Conservation (phyloP, 1,139 yeast genomes). For the Saccharomyces hybrid region DNA sequence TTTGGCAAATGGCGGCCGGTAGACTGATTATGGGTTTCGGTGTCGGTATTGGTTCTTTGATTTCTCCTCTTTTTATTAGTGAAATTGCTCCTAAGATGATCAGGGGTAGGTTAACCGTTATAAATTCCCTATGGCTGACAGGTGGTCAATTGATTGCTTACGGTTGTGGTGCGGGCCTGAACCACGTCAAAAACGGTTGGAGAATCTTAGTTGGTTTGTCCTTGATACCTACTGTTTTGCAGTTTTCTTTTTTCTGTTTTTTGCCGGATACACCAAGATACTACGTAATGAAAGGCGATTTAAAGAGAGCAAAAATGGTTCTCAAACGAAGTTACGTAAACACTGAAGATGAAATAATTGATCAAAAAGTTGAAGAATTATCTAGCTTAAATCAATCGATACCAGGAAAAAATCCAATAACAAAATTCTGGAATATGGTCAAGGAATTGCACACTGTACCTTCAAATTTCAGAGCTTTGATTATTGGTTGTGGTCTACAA, state of each 20-base stretch:
- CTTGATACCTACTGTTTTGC: constrained; percentile 77
- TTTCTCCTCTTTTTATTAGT: constrained; percentile 83
- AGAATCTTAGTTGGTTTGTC: constrained; percentile 85
- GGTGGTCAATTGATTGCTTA: constrained; percentile 91
- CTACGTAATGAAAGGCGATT: constrained; percentile 61
- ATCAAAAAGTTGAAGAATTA: constrained; percentile 54
- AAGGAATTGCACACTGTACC: constrained; percentile 66
- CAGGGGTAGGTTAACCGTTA: constrained; percentile 73
- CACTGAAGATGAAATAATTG: constrained; percentile 50
- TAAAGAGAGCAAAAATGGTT: constrained; percentile 60
- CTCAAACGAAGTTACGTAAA: constrained; percentile 50
- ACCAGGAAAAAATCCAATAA: constrained; percentile 49
- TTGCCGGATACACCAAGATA: constrained; percentile 94
- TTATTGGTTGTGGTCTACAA: constrained; percentile 86
- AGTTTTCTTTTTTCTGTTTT: constrained; percentile 68
- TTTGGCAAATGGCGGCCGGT: constrained; percentile 90
- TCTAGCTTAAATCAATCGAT: constrained; percentile 50
- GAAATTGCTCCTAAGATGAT: constrained; percentile 90
- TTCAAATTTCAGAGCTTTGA: constrained; percentile 77
- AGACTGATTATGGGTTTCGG: constrained; percentile 92
- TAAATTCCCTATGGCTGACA: constrained; percentile 45
- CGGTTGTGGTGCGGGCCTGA: constrained; percentile 86
- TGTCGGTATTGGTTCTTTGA: constrained; percentile 87
- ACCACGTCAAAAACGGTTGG: constrained; percentile 77
- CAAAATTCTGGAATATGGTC: constrained; percentile 54